Percentiles rank a stretch among this genome's conserved stretches.
Conservation (phyloP, 2,329 filamentous ascomycete species). For the Ophiostoma quercus region DNA sequence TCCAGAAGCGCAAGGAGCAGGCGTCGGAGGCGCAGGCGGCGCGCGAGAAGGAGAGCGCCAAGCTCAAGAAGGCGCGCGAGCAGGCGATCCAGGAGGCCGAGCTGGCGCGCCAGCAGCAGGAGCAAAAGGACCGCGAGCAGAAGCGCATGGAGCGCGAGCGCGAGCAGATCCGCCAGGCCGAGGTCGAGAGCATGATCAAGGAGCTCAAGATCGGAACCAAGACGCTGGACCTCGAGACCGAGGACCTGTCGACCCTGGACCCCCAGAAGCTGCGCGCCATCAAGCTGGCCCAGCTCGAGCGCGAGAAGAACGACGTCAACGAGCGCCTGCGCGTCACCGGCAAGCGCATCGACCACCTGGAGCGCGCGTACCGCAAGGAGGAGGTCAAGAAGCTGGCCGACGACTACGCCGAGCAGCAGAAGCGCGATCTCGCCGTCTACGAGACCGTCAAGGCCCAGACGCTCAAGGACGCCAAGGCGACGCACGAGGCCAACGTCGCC, state of each 20-base stretch:
- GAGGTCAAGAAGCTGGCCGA: conserved; percentile 84
- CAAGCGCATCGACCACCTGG: conserved; percentile 94
- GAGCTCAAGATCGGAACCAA: conserved; percentile 88
- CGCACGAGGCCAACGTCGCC: conserved; percentile 87
- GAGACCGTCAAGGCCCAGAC: conserved; percentile 73
- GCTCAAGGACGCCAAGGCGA: conserved; percentile 71
- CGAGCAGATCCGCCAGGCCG: conserved; percentile 83
- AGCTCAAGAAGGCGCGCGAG: conserved; percentile 77
- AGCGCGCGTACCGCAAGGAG: conserved; percentile 93
- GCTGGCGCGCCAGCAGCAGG: conserved; percentile 79
- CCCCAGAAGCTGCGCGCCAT: conserved; percentile 85
- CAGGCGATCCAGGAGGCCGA: conserved; percentile 88
- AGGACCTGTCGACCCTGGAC: conserved; percentile 80
- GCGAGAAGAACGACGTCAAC: conserved; percentile 93
- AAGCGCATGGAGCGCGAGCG: conserved; percentile 81
- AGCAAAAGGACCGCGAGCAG: conserved; percentile 85
- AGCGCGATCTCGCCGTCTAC: conserved; percentile 72
- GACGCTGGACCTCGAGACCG: conserved; percentile 66
- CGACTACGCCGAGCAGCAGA: conserved; percentile 79
- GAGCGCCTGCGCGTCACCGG: conserved; percentile 86
- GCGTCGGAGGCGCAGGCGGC: conserved; percentile 82
- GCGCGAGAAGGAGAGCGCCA: conserved; percentile 88
- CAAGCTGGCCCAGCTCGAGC: conserved; percentile 92
- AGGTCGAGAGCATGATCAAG: conserved; percentile 85
- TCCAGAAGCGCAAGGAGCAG: conserved; percentile 94